These are phyloP conservation scores for Saccharomyces hybrid DNA, from an alignment of 1,139 yeast species.

Conservation along the genomic window DNA sequence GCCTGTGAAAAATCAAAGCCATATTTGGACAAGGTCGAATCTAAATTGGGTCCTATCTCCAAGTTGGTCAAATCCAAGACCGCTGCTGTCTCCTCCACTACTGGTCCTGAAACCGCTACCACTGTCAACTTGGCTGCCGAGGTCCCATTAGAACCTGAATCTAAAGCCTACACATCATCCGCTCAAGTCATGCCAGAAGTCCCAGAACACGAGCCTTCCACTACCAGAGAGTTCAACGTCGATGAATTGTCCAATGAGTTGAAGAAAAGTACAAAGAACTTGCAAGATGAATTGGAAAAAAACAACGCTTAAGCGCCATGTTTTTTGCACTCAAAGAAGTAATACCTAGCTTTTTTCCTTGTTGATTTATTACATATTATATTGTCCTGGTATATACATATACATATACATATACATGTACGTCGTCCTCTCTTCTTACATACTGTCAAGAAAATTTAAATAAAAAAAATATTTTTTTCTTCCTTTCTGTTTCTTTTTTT, in stretches of 20 bases:
- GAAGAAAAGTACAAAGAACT: constrained; percentile 23
- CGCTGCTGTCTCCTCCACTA: constrained; percentile 38
- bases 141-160: constrained; percentile 20
- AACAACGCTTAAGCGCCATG: constrained; percentile 13
- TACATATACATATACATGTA: neutral
- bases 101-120: constrained; percentile 39
- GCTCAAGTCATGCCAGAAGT: constrained; percentile 10
- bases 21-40: constrained; percentile 38
- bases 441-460: neutral
- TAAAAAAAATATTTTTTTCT: neutral
- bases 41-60: constrained; percentile 57
- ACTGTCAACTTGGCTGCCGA: constrained; percentile 30
- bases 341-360: neutral
- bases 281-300: constrained; percentile 29
- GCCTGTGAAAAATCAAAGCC: constrained; percentile 51
- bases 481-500: neutral
- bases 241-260: constrained; percentile 17
- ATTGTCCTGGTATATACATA: neutral
- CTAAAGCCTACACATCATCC: constrained; percentile 6
- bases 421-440: neutral
- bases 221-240: constrained; percentile 19
- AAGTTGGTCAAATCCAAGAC: constrained; percentile 56
- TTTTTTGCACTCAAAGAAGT: neutral
- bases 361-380: neutral
- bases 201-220: constrained; percentile 19